These are phyloP conservation scores for Heracleum sosnowskyi DNA, from an alignment of 129 eudicot genomes.

Conservation along the genomic window DNA sequence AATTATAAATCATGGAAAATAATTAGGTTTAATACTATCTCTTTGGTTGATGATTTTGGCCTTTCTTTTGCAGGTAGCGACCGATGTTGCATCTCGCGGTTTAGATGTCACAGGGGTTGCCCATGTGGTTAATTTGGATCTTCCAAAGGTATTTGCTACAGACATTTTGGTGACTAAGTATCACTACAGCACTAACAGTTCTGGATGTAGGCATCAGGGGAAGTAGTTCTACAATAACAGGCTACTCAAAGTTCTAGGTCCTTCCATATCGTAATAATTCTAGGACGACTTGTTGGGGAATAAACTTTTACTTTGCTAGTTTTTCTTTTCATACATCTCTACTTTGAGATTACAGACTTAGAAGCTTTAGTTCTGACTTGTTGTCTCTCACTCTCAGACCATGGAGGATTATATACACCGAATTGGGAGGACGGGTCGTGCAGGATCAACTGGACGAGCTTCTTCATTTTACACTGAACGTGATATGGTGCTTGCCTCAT, in stretches of 20 bases:
- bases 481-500: conserved; percentile 44
- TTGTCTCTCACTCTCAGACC: conserved; percentile 31
- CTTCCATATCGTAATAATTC: not conserved
- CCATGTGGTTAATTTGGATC: conserved; percentile 83
- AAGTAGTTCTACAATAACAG: not conserved
- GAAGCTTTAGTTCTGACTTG: conserved; percentile 13
- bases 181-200: not conserved
- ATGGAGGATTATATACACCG: conserved; percentile 90
- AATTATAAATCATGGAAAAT: not conserved
- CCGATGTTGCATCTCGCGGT: conserved; percentile 90
- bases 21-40: not conserved
- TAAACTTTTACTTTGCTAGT: not conserved
- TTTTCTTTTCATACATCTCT: not conserved
- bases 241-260: not conserved
- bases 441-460: conserved; percentile 87
- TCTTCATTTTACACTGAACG: conserved; percentile 76
- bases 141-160: conserved; percentile 52
- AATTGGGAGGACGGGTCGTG: conserved; percentile 87
- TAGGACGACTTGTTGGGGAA: not conserved
- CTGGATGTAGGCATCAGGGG: not conserved
- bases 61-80: conserved; percentile 65
- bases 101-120: conserved; percentile 85
- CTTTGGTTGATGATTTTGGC: conserved; percentile 5
- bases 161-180: not conserved
- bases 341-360: not conserved